Evolutionary conservation across 169 alveolate genomes (phyloP).

Genomic region (Plasmodium coatneyi): DNA sequence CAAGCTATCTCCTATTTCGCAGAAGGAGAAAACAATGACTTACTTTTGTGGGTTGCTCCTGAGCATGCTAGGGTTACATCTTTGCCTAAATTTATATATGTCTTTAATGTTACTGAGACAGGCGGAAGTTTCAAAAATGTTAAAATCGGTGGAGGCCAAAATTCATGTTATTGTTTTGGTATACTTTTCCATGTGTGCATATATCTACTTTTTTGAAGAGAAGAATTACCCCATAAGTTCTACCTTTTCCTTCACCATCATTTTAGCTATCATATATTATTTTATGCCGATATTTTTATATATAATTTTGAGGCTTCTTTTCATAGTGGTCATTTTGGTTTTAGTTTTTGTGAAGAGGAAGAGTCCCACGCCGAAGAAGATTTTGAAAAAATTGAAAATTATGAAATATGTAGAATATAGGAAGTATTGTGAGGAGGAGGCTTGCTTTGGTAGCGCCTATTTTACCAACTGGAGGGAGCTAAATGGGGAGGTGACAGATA

Average conservation of each 20-base stretch:
- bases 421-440: slow-evolving; percentile 37
- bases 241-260: slow-evolving; percentile 20
- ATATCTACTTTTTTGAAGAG: slow-evolving; percentile 27
- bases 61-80: slow-evolving; percentile 31
- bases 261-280: slow-evolving; percentile 54
- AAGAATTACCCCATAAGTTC: not conserved
- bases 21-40: slow-evolving; percentile 12
- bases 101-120: slow-evolving; percentile 14
- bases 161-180: slow-evolving; percentile 40
- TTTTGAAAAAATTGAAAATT: slow-evolving; percentile 66
- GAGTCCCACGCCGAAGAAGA: slow-evolving; percentile 68
- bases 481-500: not conserved
- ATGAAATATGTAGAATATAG: slow-evolving; percentile 60
- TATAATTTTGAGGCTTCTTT: slow-evolving; percentile 31
- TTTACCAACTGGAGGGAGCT: not conserved
- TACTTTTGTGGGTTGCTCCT: slow-evolving; percentile 45
- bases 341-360: slow-evolving; percentile 43
- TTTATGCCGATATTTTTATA: slow-evolving; percentile 65
- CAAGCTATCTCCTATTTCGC: not conserved
- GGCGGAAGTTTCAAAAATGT: slow-evolving; percentile 23
- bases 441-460: slow-evolving; percentile 11
- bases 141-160: slow-evolving; percentile 36
- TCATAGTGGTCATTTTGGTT: slow-evolving; percentile 21
- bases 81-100: slow-evolving; percentile 37
- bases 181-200: slow-evolving; percentile 29